Conservation (phyloP, 2,329 filamentous ascomycete genomes). For the Cladophialophora carrionii region DNA sequence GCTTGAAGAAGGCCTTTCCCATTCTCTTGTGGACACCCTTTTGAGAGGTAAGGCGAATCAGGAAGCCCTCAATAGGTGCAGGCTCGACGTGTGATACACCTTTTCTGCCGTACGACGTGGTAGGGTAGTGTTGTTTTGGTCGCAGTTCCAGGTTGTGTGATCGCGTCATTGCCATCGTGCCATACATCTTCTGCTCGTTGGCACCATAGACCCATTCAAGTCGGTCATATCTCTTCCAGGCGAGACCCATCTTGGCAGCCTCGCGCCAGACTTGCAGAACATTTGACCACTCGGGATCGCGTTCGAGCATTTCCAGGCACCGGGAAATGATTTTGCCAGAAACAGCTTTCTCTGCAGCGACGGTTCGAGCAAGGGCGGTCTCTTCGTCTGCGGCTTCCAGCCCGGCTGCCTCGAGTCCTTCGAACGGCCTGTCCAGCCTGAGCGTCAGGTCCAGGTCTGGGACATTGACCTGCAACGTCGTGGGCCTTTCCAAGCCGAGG, state of each 20-base stretch:
- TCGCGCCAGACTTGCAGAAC: slow-evolving; percentile 63
- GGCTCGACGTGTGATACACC: slow-evolving; percentile 58
- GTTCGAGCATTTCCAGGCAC: slow-evolving; percentile 62
- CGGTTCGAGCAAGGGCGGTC: slow-evolving; percentile 44
- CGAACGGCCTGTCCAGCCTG: slow-evolving; percentile 63
- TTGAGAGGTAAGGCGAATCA: slow-evolving; percentile 67
- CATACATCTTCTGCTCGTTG: slow-evolving; percentile 70
- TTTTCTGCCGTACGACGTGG: slow-evolving; percentile 47
- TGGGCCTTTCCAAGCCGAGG: slow-evolving; percentile 61
- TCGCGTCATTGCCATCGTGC: slow-evolving; percentile 67
- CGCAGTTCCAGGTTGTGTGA: slow-evolving; percentile 69
- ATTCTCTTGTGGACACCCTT: slow-evolving; percentile 61
- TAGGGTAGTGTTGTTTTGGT: slow-evolving; percentile 67
- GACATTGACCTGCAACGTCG: slow-evolving; percentile 62
- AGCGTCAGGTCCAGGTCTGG: slow-evolving; percentile 65
- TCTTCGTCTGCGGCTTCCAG: slow-evolving; percentile 46
- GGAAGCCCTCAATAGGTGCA: slow-evolving; percentile 66
- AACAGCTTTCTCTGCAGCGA: slow-evolving; percentile 57
- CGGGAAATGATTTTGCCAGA: slow-evolving; percentile 60
- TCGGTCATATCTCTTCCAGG: slow-evolving; percentile 70
- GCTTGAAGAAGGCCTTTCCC: slow-evolving; percentile 66
- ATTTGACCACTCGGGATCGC: slow-evolving; percentile 62
- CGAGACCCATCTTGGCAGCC: slow-evolving; percentile 64
- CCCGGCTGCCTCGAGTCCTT: slow-evolving; percentile 51
- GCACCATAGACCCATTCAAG: slow-evolving; percentile 69